These are phyloP conservation scores for Hyaloscypha hepaticicola DNA, from an alignment of 495 filamentous ascomycete genomes.

Conservation along the genomic window DNA sequence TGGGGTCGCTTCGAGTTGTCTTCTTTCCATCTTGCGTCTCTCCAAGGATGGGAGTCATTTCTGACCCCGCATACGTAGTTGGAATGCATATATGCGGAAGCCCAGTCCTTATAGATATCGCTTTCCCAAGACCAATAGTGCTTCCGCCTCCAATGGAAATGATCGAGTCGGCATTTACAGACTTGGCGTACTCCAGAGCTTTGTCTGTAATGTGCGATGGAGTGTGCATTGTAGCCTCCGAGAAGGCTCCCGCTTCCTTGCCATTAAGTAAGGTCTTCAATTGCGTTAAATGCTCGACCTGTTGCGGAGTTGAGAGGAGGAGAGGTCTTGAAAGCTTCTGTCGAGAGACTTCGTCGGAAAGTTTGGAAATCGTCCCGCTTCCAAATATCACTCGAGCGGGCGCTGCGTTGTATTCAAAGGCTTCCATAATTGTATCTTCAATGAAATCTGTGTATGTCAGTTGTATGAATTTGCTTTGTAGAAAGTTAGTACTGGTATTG, in stretches of 20 bases:
- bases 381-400: slow-evolving; percentile 63
- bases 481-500: slow-evolving; percentile 7
- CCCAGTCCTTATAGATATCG: slow-evolving; percentile 62
- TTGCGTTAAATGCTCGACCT: slow-evolving; percentile 49
- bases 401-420: slow-evolving; percentile 61
- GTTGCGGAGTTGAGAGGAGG: slow-evolving; percentile 58
- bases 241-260: slow-evolving; percentile 57
- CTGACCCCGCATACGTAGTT: slow-evolving; percentile 68
- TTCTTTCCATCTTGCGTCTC: slow-evolving; percentile 65
- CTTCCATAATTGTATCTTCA: slow-evolving; percentile 46
- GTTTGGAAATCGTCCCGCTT: slow-evolving; percentile 57
- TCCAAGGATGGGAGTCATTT: slow-evolving; percentile 68
- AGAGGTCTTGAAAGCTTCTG: slow-evolving; percentile 54
- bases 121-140: slow-evolving; percentile 67
- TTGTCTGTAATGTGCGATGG: slow-evolving; percentile 61
- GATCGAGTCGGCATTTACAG: slow-evolving; percentile 50
- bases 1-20: slow-evolving; percentile 62
- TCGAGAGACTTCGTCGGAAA: slow-evolving; percentile 58
- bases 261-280: slow-evolving; percentile 50
- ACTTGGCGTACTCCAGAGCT: slow-evolving; percentile 53
- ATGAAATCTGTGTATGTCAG: slow-evolving; percentile 4
- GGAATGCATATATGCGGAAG: slow-evolving; percentile 65
- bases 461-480: slow-evolving; percentile 6
- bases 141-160: slow-evolving; percentile 65
- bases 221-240: slow-evolving; percentile 68